Evolutionary conservation across 148 eudicot species (phyloP).

Genomic region (Fagopyrum tataricum): DNA sequence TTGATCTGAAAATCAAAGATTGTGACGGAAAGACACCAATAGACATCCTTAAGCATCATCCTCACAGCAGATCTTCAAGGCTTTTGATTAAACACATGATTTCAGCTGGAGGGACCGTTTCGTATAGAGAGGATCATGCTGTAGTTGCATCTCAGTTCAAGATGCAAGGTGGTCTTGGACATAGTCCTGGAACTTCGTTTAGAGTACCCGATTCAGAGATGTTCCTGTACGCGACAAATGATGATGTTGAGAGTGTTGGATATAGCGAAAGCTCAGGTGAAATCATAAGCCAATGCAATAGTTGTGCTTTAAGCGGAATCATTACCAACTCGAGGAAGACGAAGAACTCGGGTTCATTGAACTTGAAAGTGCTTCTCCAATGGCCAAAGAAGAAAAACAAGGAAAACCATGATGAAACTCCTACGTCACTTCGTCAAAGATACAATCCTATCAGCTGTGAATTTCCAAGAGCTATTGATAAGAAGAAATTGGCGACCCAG

Average conservation of each 20-base stretch:
- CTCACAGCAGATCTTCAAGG: constrained; percentile 38
- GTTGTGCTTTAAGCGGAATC: constrained; percentile 1
- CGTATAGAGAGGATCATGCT: constrained; percentile 24
- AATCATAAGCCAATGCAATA: not conserved
- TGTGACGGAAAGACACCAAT: constrained; percentile 50
- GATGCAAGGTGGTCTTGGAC: constrained; percentile 45
- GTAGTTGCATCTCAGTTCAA: constrained; percentile 32
- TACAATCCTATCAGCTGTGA: constrained; percentile 18
- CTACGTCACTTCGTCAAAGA: constrained; percentile 46
- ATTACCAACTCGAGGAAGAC: not conserved
- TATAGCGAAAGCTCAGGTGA: constrained; percentile 12
- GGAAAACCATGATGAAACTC: constrained; percentile 18
- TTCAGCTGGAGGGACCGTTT: constrained; percentile 48
- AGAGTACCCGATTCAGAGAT: constrained; percentile 68
- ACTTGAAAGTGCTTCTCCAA: constrained; percentile 32
- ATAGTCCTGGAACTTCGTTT: constrained; percentile 83
- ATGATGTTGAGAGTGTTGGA: constrained; percentile 11
- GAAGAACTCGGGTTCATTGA: constrained; percentile 19
- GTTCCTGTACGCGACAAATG: constrained; percentile 28
- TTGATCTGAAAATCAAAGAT: constrained; percentile 49
- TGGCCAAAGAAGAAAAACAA: constrained; percentile 35
- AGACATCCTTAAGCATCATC: constrained; percentile 59
- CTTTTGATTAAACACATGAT: constrained; percentile 39
- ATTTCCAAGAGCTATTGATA: constrained; percentile 31
- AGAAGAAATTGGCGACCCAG: constrained; percentile 19